Evolutionary conservation across 495 filamentous ascomycete genomes (phyloP).

Genomic region (Penicillium canescens): DNA sequence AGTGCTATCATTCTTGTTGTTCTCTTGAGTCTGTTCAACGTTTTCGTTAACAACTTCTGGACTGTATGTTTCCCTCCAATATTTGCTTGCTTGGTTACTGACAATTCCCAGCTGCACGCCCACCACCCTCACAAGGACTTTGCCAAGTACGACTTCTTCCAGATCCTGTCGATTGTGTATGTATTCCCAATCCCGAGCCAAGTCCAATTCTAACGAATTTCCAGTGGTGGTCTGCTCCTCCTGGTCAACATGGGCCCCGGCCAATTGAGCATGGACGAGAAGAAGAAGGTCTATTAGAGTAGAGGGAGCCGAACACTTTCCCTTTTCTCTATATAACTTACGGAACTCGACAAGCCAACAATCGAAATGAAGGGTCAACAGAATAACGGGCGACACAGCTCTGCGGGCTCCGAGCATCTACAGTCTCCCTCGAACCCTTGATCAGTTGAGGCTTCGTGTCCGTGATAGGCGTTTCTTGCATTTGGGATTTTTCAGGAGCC

Average conservation of each 20-base stretch:
- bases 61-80: conserved; percentile 66
- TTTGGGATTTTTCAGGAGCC: conserved; percentile 8
- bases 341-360: conserved; percentile 1
- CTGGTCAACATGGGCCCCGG: conserved; percentile 98
- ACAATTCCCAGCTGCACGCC: conserved; percentile 73
- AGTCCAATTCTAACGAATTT: conserved; percentile 16
- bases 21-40: conserved; percentile 92
- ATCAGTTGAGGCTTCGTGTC: background rate
- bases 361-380: conserved; percentile 3
- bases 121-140: conserved; percentile 99
- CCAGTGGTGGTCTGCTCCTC: conserved; percentile 83
- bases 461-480: conserved; percentile 7
- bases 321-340: conserved; percentile 17
- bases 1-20: conserved; percentile 92
- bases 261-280: conserved; percentile 97
- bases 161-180: conserved; percentile 97
- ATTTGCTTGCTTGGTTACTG: background rate
- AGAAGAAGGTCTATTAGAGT: conserved; percentile 98
- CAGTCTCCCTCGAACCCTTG: background rate
- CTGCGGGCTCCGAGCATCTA: conserved; percentile 4
- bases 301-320: conserved; percentile 5
- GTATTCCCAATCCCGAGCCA: conserved; percentile 21
- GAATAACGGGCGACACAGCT: background rate
- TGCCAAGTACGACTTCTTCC: conserved; percentile 99
- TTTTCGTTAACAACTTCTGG: conserved; percentile 99